Evolutionary conservation across 768 basidiomycete species (phyloP).

Genomic region (Russula griseocarnosa): DNA sequence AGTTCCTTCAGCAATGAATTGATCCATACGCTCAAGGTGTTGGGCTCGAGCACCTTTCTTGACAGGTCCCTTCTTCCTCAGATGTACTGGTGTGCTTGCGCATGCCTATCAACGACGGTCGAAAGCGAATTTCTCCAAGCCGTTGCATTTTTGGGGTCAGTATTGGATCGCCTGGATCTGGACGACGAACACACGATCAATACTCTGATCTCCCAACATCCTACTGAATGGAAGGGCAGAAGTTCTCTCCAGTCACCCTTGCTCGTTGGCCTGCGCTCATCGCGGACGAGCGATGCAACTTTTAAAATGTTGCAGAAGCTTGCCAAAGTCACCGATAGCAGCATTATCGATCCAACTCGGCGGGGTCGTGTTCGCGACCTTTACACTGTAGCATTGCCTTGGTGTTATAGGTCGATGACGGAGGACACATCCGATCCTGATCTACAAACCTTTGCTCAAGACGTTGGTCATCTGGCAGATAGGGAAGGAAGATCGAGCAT

Average conservation of each 20-base stretch:
- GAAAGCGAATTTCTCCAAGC: conserved; percentile 74
- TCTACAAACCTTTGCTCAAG: conserved; percentile 66
- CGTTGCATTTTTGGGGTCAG: conserved; percentile 56
- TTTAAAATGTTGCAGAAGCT: conserved; percentile 65
- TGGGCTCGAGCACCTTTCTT: conserved; percentile 53
- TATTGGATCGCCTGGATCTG: conserved; percentile 68
- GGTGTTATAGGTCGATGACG: conserved; percentile 80
- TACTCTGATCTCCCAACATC: conserved; percentile 63
- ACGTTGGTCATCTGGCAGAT: conserved; percentile 69
- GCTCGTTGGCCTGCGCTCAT: conserved; percentile 76
- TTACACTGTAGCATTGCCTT: conserved; percentile 79
- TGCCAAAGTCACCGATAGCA: conserved; percentile 54
- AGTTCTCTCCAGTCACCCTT: conserved; percentile 66
- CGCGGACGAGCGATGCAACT: conserved; percentile 59
- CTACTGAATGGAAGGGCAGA: conserved; percentile 64
- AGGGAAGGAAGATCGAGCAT: conserved; percentile 73
- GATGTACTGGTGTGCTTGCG: conserved; percentile 82
- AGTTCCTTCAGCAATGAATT: conserved; percentile 83
- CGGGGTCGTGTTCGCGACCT: conserved; percentile 73
- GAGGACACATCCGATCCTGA: conserved; percentile 54
- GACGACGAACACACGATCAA: conserved; percentile 64
- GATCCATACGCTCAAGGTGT: conserved; percentile 64
- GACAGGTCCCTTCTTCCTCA: conserved; percentile 67
- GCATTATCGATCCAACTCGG: conserved; percentile 66
- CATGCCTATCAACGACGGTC: conserved; percentile 77